Evolutionary conservation across 2,329 filamentous ascomycete species (phyloP).

Genomic region (Ramularia endophylla): DNA sequence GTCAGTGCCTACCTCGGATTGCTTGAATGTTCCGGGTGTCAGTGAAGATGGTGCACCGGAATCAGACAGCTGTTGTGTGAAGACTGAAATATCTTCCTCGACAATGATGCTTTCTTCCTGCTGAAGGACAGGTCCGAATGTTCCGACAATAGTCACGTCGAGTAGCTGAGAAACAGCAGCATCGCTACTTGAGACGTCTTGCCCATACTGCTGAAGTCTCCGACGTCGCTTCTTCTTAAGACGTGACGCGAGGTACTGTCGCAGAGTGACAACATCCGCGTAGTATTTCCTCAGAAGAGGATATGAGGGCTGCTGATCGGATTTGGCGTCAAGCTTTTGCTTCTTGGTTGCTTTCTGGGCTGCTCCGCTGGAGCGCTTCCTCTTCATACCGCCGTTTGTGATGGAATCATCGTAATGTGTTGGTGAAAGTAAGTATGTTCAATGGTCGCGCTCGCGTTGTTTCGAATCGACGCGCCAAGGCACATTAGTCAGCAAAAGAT

Average conservation of each 20-base stretch:
- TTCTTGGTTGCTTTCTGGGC: slow-evolving; percentile 11
- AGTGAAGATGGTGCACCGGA: slow-evolving; percentile 15
- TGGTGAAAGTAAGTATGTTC: too few species aligned
- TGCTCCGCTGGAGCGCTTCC: slow-evolving; percentile 11
- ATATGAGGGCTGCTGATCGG: slow-evolving; percentile 9
- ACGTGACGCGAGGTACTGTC: slow-evolving; percentile 24
- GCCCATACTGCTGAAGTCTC: slow-evolving; percentile 21
- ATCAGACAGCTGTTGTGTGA: slow-evolving; percentile 40
- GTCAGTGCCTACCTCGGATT: slow-evolving; percentile 38
- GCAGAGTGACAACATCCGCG: slow-evolving; percentile 21
- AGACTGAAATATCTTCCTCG: slow-evolving; percentile 37
- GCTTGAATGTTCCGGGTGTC: slow-evolving; percentile 28
- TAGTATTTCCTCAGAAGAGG: slow-evolving; percentile 24
- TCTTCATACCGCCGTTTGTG: slow-evolving; percentile 19
- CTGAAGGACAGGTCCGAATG: slow-evolving; percentile 31
- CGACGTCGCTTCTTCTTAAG: slow-evolving; percentile 20
- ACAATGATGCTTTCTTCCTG: slow-evolving; percentile 22
- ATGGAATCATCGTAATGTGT: too few species aligned
- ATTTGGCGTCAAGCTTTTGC: slow-evolving; percentile 4
- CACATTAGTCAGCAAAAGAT: too few species aligned
- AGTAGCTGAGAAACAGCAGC: slow-evolving; percentile 52
- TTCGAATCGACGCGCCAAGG: too few species aligned
- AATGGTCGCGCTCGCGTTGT: too few species aligned
- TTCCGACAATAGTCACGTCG: slow-evolving; percentile 63
- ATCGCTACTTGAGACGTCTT: slow-evolving; percentile 8